Percentiles rank a stretch among this genome's conserved stretches.
Conservation (phyloP, 768 basidiomycete species). For the Tubosaeta brunneosetosa region DNA sequence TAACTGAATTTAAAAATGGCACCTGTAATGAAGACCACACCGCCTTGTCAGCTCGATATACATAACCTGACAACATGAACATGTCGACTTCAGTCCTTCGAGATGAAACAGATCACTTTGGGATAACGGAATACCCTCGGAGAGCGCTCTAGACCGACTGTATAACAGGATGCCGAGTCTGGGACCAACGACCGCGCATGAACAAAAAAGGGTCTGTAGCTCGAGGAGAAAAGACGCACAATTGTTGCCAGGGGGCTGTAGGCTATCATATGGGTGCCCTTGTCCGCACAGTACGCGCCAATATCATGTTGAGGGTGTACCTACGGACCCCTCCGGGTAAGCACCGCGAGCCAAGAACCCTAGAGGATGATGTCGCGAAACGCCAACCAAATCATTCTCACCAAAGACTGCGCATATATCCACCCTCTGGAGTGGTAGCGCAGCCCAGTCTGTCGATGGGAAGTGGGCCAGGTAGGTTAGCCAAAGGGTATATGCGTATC, state of each 20-base stretch:
- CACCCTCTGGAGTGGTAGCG: slow-evolving; percentile 29
- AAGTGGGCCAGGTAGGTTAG: slow-evolving; percentile 2
- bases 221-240: slow-evolving; percentile 35
- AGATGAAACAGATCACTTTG: slow-evolving; percentile 42
- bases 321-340: slow-evolving; percentile 25
- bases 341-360: background rate
- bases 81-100: background rate
- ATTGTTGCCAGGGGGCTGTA: slow-evolving; percentile 80
- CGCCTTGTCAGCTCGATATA: slow-evolving; percentile 61
- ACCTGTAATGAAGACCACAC: slow-evolving; percentile 11
- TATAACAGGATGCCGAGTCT: slow-evolving; percentile 59
- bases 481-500: no score
- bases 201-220: background rate
- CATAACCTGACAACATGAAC: slow-evolving; percentile 35
- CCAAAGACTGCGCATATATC: background rate
- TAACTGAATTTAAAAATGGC: background rate
- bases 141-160: slow-evolving; percentile 65
- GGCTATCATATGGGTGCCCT: slow-evolving; percentile 67
- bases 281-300: slow-evolving; percentile 60
- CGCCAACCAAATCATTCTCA: slow-evolving; percentile 35
- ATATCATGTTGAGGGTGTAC: slow-evolving; percentile 77
- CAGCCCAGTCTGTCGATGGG: slow-evolving; percentile 42
- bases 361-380: slow-evolving; percentile 23
- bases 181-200: slow-evolving; percentile 33
- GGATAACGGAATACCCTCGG: slow-evolving; percentile 78